Base-by-base conservation (phyloP, 345 rosid genomes). In the Microcos paniculata region DNA sequence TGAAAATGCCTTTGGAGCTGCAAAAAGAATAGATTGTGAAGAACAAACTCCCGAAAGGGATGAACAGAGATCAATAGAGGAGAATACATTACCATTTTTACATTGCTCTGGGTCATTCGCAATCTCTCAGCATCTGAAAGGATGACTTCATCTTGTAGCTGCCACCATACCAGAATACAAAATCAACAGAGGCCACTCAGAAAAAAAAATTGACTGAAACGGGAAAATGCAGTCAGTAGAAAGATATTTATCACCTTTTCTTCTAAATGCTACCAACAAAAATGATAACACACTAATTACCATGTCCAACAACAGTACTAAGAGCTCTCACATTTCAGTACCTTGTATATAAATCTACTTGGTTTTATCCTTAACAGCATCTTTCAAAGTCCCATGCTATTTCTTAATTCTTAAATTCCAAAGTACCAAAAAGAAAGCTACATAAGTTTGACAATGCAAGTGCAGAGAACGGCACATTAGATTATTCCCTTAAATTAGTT, bases 1-100 rank as follows among this genome's bases (percentile, higher is more conserved):
- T 94, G 97, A 82, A 94, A 87, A 90, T 96, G 98, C 81, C 98
- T 89, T 81, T 96, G 99, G 74, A 96, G 97, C 99, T 92, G 90
- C 84, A 67, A 80, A 72, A 42, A 53, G 30, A 59, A 70, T 51
- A 24, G 63, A 23, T 24, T 52, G 43, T 73, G 14, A 80, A 73
- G 82, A 76, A 26, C 77, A 74, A 18, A 75, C 56, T 72, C 70
- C 52, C 55, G 30, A 62, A 14, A 49, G 16, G 62, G 72, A 72
- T 62, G 75, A 3, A 64, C 18, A 3, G 43, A 63, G 26, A 75
- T 33, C 21, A 21, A 43, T 5, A 35, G 21, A 59, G 66, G 61
- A 18, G 69, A 40, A 12, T 49, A 81, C 30, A 71, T 23, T 84
- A 92, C 98, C 98, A 85, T 88, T 86, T 94, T 96, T 49, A 92